Conservation (phyloP, 2,329 filamentous ascomycete genomes). For the Monosporascus sp. region DNA sequence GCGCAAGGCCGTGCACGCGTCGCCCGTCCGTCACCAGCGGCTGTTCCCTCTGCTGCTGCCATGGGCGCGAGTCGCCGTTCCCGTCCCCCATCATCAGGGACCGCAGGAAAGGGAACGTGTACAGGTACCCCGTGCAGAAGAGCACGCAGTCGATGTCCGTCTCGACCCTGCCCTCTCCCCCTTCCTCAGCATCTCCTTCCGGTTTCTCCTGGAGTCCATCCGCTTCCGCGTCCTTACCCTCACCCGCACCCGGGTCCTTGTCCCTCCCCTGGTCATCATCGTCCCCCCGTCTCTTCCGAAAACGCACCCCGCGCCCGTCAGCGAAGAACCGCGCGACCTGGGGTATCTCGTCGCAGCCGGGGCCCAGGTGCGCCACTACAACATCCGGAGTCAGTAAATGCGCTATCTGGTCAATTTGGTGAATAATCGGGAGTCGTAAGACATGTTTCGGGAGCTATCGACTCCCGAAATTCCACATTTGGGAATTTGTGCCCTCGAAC, state of each 20-base stretch:
- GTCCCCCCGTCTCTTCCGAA: conserved; percentile 28
- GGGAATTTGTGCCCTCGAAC: no score
- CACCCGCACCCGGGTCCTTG: not conserved
- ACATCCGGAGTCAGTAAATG: no score
- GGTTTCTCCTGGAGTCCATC: no score
- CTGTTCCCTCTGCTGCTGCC: conserved; percentile 16
- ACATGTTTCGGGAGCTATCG: no score
- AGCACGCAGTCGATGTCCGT: conserved; percentile 67
- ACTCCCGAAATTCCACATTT: no score
- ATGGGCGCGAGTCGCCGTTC: conserved; percentile 7
- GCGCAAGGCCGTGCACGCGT: conserved; percentile 66
- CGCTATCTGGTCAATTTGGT: no score
- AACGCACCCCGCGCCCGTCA: conserved; percentile 55
- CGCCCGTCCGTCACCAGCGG: conserved; percentile 63
- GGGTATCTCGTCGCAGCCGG: conserved; percentile 45
- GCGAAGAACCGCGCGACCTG: conserved; percentile 54
- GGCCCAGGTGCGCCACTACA: conserved; percentile 34
- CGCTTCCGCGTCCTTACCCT: not conserved
- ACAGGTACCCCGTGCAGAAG: conserved; percentile 89
- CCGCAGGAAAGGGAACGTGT: conserved; percentile 69
- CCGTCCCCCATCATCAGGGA: conserved; percentile 20
- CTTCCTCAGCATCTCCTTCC: conserved; percentile 9
- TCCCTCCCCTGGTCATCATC: not conserved
- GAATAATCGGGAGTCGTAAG: no score
- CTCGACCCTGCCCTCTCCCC: conserved; percentile 56